Evolutionary conservation across 192 early-diverging fungal genomes (phyloP), one percentile per base, ranked within the genome.

Genomic region (Backusella macrospora): DNA sequence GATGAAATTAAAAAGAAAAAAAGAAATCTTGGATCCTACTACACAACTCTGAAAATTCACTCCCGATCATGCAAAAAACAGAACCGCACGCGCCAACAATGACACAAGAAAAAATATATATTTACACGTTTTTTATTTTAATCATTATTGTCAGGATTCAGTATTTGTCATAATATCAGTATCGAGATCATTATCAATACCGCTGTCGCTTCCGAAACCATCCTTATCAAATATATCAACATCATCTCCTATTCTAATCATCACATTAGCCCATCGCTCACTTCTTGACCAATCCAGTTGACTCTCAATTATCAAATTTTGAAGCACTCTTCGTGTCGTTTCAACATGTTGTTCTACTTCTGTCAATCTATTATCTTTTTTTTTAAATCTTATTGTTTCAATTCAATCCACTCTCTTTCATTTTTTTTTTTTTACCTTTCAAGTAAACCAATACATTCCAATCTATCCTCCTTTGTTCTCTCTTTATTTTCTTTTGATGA

Each of bases 281-380:
- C 79, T 73, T 18, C 79, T 75, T n/a, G 77, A 63, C 84, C 84
- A 86, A 63, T 83, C 78, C 12, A 80, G 68, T 40, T 69, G 73
- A 66, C 84, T 86, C 44, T 83, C 84, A 65, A 86, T 37, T 15
- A 86, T 68, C 18, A 86, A 46, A 12, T 80, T 21, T 10, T 3
- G 0, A 6, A 55, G 12, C 18, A 55, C 49, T 21, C 8, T 21
- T 9, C 49, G 49, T 2, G 7, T 9, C 49, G 23, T 23, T 55
- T 55, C 49, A 7, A 9, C 10, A 12, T 55, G 49, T 23, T 23
- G 8, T 21, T 55, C 18, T 55, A 55, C 49, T 21, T 55, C 49
- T 55, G 18, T 55, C 18, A 52, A 23, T 55, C 18, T 21, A 55
- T 9, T 55, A 9, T 6, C 9, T 7, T 3, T 55, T 21, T 23